Evolutionary conservation across 257 asterid species (phyloP).

Genomic region (Ehretia macrophylla): DNA sequence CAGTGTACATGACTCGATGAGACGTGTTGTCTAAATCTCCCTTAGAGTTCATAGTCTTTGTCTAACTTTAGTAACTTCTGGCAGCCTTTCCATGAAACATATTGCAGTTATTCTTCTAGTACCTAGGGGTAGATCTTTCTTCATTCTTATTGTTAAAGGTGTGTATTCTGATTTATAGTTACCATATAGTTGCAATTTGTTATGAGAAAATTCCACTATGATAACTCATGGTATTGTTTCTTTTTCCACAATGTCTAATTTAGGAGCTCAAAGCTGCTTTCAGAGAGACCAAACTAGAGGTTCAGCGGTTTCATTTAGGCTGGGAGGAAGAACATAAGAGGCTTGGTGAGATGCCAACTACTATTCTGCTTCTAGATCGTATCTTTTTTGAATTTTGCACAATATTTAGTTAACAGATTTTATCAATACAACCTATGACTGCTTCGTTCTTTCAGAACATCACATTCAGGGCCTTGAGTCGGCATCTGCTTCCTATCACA

Average conservation of each 20-base stretch:
- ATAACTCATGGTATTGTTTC: background rate
- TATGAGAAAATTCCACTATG: background rate
- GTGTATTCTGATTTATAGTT: background rate
- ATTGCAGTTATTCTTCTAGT: no score
- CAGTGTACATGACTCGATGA: no score
- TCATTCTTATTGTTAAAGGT: background rate
- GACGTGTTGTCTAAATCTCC: no score
- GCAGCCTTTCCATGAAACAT: no score
- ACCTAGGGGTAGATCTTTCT: no score
- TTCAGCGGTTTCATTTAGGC: conserved; percentile 45
- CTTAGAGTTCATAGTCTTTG: no score
- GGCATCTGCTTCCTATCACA: conserved; percentile 70
- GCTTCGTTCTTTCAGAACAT: conserved; percentile 36
- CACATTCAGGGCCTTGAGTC: conserved; percentile 68
- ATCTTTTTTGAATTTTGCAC: background rate
- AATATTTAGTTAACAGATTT: background rate
- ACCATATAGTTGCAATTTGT: background rate
- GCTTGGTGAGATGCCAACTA: conserved; percentile 50
- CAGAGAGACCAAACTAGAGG: conserved; percentile 51
- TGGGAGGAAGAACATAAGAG: conserved; percentile 58
- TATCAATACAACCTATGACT: background rate
- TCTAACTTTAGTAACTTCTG: no score
- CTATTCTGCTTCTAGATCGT: background rate
- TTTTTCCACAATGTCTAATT: conserved; percentile 8
- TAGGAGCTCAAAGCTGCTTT: conserved; percentile 69